Conservation (phyloP, 192 early-diverging fungal species). For the Coemansia sp. region DNA sequence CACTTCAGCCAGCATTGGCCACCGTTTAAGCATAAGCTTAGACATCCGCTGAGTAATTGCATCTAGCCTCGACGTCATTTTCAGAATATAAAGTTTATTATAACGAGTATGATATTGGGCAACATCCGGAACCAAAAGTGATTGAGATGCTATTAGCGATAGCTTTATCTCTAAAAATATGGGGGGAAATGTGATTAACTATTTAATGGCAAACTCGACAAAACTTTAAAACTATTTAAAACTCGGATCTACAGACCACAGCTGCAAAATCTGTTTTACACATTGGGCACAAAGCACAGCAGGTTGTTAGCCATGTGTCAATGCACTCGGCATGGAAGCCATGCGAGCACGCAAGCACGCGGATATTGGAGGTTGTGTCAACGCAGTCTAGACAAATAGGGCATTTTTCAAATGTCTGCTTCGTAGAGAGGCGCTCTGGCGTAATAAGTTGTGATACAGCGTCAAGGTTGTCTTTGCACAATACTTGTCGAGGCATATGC, state of each 20-base stretch:
- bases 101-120: not conserved
- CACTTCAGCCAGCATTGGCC: conserved; percentile 48
- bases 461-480: conserved; percentile 8
- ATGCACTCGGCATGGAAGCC: conserved; percentile 45
- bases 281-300: conserved; percentile 35
- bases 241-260: not conserved
- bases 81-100: not conserved
- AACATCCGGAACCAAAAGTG: not conserved
- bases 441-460: conserved; percentile 15
- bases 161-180: not conserved
- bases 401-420: conserved; percentile 10
- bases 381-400: conserved; percentile 33
- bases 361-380: conserved; percentile 6
- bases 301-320: conserved; percentile 46
- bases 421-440: not conserved
- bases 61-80: conserved; percentile 35
- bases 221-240: not conserved
- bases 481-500: not conserved
- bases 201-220: too few species aligned
- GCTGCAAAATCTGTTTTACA: conserved; percentile 26
- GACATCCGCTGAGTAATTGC: conserved; percentile 41
- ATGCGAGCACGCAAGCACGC: conserved; percentile 37
- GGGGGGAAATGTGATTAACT: not conserved
- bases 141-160: not conserved
- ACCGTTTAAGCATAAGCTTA: conserved; percentile 48